Percentiles rank a stretch among this genome's conserved stretches.
phyloP scores from a whole-genome alignment of 176 grass and related monocot species.

The Ampelocalamus luodianensis region DNA sequence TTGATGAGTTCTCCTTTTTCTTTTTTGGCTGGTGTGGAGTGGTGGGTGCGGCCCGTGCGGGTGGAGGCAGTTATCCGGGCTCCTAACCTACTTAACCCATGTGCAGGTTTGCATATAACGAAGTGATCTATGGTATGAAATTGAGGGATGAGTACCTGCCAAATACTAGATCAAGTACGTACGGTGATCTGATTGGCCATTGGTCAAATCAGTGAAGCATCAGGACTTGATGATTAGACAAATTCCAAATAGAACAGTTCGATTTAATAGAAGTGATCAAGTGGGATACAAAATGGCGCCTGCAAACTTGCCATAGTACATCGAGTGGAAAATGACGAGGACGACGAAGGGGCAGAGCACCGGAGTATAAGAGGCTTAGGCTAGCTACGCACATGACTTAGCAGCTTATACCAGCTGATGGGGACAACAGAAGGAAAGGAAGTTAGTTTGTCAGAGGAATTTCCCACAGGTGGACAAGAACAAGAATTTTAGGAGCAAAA shows the following conservation, averaged over 20 bases:
- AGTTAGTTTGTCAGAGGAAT: background rate
- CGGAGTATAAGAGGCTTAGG: background rate
- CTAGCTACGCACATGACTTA: background rate
- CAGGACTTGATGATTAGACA: background rate
- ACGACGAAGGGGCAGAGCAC: background rate
- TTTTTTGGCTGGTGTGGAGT: background rate
- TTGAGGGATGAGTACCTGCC: no score
- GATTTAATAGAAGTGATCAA: background rate
- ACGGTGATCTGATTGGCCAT: no score
- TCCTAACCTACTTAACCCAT: background rate
- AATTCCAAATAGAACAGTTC: background rate
- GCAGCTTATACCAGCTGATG: background rate
- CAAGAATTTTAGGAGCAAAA: background rate
- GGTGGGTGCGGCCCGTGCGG: no score
- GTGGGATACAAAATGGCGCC: background rate
- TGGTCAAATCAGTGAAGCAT: no score
- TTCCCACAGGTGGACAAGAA: background rate
- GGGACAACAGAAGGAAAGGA: background rate
- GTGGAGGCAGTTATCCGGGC: background rate
- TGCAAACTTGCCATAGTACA: background rate
- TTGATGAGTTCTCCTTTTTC: no score
- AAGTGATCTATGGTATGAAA: no score
- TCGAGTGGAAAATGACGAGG: background rate
- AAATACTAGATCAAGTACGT: no score
- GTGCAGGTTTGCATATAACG: background rate